Base-by-base conservation (phyloP, 2,329 filamentous ascomycete species). In the Iodosphaeria phyllophila region DNA sequence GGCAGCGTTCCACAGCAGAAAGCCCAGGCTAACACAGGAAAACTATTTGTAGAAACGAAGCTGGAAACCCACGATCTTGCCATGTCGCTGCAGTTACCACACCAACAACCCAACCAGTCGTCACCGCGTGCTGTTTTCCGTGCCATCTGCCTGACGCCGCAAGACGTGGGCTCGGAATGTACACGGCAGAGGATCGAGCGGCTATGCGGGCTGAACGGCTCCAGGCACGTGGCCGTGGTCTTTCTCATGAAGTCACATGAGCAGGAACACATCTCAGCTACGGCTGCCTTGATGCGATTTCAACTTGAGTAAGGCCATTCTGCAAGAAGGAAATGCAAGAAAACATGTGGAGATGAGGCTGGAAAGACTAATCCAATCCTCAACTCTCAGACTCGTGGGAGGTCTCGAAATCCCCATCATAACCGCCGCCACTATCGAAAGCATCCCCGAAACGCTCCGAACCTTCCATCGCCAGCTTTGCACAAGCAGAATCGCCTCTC, bases 31-130 rank as follows among this genome's bases (percentile, higher is more conserved):
- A n/a, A n/a, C n/a, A n/a, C n/a, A n/a, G n/a, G n/a, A n/a, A n/a
- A n/a, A n/a, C n/a, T n/a, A n/a, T n/a, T n/a, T n/a, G 6, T 23
- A 64, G 60, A 62, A 37, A 35, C 38, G 4, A 41, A 36, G 10
- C 40, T 64, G 3, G 35, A 42, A 10, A 49, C 46, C 3, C 53
- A 63, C 31, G 61, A 65, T 32, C 35, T 63, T 16, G 52, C 52
- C 9, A 43, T 65, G 18, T 42, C 43, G 4, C 27, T 57, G 12
- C 25, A 22, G 6, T 18, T 31, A 6, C 16, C 30, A 12, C 7
- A 21, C 7, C 28, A 21, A 10, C 22, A n/a, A n/a, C n/a, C n/a
- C n/a, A n/a, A n/a, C n/a, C n/a, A n/a, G n/a, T n/a, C n/a, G n/a
- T n/a, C 29, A 9, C 22, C 35, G 13, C 31, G 25, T 12, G 30